These are phyloP conservation scores for Claviceps paspali DNA, from an alignment of 2,329 filamentous ascomycete species.

Conservation along the genomic window DNA sequence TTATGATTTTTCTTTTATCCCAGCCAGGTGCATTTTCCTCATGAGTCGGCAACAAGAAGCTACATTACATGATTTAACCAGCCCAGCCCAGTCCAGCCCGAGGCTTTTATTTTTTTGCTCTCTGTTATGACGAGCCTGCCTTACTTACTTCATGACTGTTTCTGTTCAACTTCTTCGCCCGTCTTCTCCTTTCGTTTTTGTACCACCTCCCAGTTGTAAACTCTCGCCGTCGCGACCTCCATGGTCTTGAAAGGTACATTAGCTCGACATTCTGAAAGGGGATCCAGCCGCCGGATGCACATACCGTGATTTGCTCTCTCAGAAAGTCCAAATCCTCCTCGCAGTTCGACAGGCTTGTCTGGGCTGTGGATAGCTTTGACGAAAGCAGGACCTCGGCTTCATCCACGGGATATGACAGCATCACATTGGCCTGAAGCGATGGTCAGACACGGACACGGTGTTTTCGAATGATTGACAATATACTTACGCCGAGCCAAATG, in stretches of 20 bases:
- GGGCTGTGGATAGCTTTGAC: slow-evolving; percentile 64
- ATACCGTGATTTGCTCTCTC: slow-evolving; percentile 86
- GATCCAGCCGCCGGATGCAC: slow-evolving; percentile 14
- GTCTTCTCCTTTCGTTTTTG: slow-evolving; percentile 84
- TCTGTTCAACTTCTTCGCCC: slow-evolving; percentile 36
- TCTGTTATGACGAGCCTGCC: background rate
- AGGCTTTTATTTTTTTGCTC: no score
- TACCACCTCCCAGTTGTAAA: slow-evolving; percentile 99
- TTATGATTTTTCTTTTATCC: no score
- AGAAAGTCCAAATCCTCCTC: slow-evolving; percentile 95
- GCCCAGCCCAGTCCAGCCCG: no score
- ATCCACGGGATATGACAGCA: slow-evolving; percentile 83
- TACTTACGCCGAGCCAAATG: slow-evolving; percentile 73
- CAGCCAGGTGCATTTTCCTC: background rate
- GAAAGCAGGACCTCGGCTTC: slow-evolving; percentile 71
- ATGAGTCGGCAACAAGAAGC: background rate
- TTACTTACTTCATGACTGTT: slow-evolving; percentile 22
- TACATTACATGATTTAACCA: no score
- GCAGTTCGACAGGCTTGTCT: slow-evolving; percentile 68
- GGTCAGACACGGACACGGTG: background rate
- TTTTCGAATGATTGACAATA: background rate
- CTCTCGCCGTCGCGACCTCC: slow-evolving; percentile 87
- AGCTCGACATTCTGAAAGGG: slow-evolving; percentile 5
- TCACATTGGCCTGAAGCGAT: slow-evolving; percentile 65
- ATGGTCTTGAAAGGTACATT: slow-evolving; percentile 49